These are phyloP conservation scores for Boletus pseudopeckii DNA, from an alignment of 768 basidiomycete species.

Conservation along the genomic window DNA sequence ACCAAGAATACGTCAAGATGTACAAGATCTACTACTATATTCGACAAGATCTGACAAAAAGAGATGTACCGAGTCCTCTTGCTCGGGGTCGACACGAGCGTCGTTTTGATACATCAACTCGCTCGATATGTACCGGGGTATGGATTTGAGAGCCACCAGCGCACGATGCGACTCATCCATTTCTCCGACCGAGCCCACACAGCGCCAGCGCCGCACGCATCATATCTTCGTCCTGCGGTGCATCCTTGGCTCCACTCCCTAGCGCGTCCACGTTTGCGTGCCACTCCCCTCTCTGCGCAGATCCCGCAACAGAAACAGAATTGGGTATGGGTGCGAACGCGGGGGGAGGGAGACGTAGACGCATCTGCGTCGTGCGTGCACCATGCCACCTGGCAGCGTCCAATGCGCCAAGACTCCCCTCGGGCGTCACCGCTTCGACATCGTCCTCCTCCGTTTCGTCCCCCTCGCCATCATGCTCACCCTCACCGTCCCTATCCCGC, in stretches of 20 bases:
- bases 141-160: not conserved
- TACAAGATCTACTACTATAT: not conserved
- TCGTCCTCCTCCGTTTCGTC: constrained; percentile 64
- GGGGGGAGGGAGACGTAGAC: constrained; percentile 1
- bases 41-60: not conserved
- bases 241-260: constrained; percentile 9
- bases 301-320: not conserved
- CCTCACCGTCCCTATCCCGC: constrained; percentile 12
- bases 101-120: not conserved
- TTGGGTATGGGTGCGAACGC: not conserved
- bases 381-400: constrained; percentile 39
- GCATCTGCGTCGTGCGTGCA: not conserved
- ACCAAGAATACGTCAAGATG: not conserved
- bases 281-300: not conserved
- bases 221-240: constrained; percentile 55
- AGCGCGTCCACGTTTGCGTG: not conserved
- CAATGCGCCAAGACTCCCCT: constrained; percentile 44
- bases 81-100: not conserved
- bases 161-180: constrained; percentile 8
- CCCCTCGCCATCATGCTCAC: constrained; percentile 1
- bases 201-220: constrained; percentile 68
- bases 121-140: constrained; percentile 10
- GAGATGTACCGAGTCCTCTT: not conserved
- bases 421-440: constrained; percentile 63
- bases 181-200: constrained; percentile 47